Evolutionary conservation across 2,329 filamentous ascomycete species (phyloP).

Genomic region (Calonectria hongkongensis): DNA sequence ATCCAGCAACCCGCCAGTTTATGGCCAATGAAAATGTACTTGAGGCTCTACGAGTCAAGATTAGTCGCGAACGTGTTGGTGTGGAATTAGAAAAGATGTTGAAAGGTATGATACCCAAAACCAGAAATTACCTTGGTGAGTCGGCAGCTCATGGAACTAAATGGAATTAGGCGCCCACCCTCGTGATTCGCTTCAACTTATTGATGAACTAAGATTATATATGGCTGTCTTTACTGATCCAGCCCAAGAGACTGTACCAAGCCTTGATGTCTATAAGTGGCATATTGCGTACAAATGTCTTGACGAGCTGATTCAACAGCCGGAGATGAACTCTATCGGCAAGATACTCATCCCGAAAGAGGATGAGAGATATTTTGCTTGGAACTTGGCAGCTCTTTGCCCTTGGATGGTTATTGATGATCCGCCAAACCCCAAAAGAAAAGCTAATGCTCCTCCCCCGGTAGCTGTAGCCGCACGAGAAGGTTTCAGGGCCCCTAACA

Average conservation of each 20-base stretch:
- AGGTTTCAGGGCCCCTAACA: conserved; percentile 87
- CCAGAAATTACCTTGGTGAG: neutral
- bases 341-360: conserved; percentile 75
- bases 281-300: conserved; percentile 78
- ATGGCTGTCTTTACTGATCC: conserved; percentile 84
- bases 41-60: conserved; percentile 87
- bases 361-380: conserved; percentile 82
- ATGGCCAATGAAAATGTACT: conserved; percentile 90
- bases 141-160: conserved; percentile 24
- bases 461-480: conserved; percentile 77
- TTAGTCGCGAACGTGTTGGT: conserved; percentile 92
- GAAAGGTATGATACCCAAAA: conserved; percentile 70
- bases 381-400: conserved; percentile 83
- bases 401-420: conserved; percentile 79
- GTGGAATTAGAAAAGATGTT: conserved; percentile 95
- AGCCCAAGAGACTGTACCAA: conserved; percentile 68
- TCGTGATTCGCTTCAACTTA: conserved; percentile 75
- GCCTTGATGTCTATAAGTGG: conserved; percentile 78
- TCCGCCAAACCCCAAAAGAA: conserved; percentile 66
- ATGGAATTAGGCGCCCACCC: conserved; percentile 72
- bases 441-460: conserved; percentile 70
- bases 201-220: conserved; percentile 81
- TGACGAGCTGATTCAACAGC: conserved; percentile 67
- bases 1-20: conserved; percentile 78
- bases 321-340: conserved; percentile 68